Conservation (phyloP, 345 rosid species). For the Eucalyptus urophylla region DNA sequence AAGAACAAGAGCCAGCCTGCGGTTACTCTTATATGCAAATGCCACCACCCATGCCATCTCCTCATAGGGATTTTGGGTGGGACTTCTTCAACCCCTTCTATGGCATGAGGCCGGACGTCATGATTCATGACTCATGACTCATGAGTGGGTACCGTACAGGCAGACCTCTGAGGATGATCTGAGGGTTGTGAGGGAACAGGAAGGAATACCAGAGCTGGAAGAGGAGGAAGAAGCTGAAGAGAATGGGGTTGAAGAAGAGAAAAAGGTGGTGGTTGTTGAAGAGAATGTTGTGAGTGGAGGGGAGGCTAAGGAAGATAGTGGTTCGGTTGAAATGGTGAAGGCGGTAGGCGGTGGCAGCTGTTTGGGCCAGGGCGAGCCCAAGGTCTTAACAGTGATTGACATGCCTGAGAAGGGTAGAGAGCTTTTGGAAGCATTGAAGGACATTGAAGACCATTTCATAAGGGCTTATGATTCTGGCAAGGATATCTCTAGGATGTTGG, state of each 20-base stretch:
- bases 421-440: constrained; percentile 52
- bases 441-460: constrained; percentile 52
- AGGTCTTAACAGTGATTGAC: constrained; percentile 30
- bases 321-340: constrained; percentile 8
- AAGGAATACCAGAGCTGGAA: constrained; percentile 71
- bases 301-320: constrained; percentile 1
- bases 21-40: too few relatives aligned
- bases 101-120: too few relatives aligned
- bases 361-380: constrained; percentile 20
- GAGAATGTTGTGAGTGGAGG: not conserved
- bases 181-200: constrained; percentile 48
- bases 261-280: constrained; percentile 10
- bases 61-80: too few relatives aligned
- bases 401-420: constrained; percentile 48
- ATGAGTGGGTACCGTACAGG: not conserved
- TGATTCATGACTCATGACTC: too few relatives aligned
- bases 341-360: constrained; percentile 2
- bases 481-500: constrained; percentile 63
- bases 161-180: constrained; percentile 35
- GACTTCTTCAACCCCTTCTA: too few relatives aligned
- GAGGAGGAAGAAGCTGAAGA: constrained; percentile 23
- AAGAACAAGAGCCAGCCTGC: too few relatives aligned
- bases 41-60: too few relatives aligned
- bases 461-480: constrained; percentile 69
- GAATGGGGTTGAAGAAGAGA: not conserved